Evolutionary conservation across 176 grass and related monocot species (phyloP), one percentile per base, ranked within the genome.

Genomic region (Rhipidocladum racemiflorum): DNA sequence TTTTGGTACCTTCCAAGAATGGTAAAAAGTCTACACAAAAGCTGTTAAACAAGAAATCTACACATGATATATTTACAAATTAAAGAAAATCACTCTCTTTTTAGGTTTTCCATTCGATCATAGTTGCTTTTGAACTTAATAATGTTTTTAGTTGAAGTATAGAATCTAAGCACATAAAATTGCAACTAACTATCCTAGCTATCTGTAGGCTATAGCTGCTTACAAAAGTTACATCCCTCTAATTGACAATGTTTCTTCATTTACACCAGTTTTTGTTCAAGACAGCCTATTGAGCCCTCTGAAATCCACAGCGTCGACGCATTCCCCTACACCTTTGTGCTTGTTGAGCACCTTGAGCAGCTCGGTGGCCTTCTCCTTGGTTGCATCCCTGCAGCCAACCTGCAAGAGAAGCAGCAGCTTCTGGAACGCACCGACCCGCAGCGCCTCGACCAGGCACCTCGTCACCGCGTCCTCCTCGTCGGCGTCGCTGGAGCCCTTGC

Each of bases 301-400:
- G 84, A 97, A 88, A 79, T 90, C 89, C 64, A 72, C 73, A 24
- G 82, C 49, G 48, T 94, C 87, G 8, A 90, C 74, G 78, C 91
- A 94, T 55, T 92, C 94, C 43, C 77, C 80, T 8, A 69, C 39
- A 8, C 69, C 84, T 25, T 79, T 88, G 64, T 91, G 76, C 75
- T 65, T 89, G 79, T 94, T 92, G 72, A 97, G 87, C 69, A 92
- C 40, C 89, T 90, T 90, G 56, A 97, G 94, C 89, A 97, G 82
- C 57, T 88, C 89, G 23, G 83, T 94, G 17, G 76, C 86, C 68
- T 90, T 94, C 72, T 94, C 89, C 90, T 94, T 97, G 18, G 89
- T 94, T 0, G 50, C 65, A 0, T 79, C 81, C 77, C 88, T 86
- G 71, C 91, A 94, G 1, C 94, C 91, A 1, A 97, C 76, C 88